Evolutionary conservation across 805 yeast species (phyloP).

Genomic region (Wickerhamomyces ciferrii): DNA sequence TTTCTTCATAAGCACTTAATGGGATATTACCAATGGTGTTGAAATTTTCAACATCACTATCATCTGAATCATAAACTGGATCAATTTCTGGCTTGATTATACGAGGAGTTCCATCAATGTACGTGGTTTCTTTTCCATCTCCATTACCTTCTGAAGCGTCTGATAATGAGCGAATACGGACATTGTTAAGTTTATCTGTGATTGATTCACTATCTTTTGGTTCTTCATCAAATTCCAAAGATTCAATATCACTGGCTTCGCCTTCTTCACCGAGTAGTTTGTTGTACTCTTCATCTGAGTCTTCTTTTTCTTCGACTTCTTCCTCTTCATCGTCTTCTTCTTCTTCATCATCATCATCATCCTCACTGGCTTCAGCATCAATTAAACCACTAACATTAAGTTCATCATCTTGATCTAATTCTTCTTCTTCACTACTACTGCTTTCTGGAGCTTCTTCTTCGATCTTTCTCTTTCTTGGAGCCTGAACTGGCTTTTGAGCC

Average conservation of each 20-base stretch:
- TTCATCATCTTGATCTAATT: slow-evolving; percentile 13
- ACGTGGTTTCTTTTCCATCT: slow-evolving; percentile 32
- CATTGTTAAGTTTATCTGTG: slow-evolving; percentile 49
- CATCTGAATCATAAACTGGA: slow-evolving; percentile 94
- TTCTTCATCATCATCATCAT: slow-evolving; percentile 15
- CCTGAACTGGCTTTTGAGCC: not conserved
- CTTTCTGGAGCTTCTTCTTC: slow-evolving; percentile 3
- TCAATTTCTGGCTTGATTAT: slow-evolving; percentile 82
- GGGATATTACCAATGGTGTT: slow-evolving; percentile 96
- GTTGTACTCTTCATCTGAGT: slow-evolving; percentile 62
- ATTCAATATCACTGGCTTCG: slow-evolving; percentile 24
- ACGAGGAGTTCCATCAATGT: slow-evolving; percentile 78
- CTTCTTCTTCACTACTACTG: slow-evolving; percentile 5
- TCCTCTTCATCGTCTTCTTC: slow-evolving; percentile 12
- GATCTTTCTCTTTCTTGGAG: slow-evolving; percentile 17
- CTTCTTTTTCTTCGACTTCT: slow-evolving; percentile 19
- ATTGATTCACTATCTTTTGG: slow-evolving; percentile 47
- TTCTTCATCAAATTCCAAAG: slow-evolving; percentile 47
- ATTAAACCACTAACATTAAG: slow-evolving; percentile 30
- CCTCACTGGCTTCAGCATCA: slow-evolving; percentile 22
- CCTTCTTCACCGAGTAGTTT: slow-evolving; percentile 53
- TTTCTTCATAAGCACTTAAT: slow-evolving; percentile 87
- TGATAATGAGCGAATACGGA: slow-evolving; percentile 47
- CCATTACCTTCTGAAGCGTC: slow-evolving; percentile 30
- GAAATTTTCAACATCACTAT: slow-evolving; percentile 71